A percentile compares a stretch with the other conserved stretches of the same genome.
Conservation (phyloP, 192 early-diverging fungal genomes). For the Podila verticillata region DNA sequence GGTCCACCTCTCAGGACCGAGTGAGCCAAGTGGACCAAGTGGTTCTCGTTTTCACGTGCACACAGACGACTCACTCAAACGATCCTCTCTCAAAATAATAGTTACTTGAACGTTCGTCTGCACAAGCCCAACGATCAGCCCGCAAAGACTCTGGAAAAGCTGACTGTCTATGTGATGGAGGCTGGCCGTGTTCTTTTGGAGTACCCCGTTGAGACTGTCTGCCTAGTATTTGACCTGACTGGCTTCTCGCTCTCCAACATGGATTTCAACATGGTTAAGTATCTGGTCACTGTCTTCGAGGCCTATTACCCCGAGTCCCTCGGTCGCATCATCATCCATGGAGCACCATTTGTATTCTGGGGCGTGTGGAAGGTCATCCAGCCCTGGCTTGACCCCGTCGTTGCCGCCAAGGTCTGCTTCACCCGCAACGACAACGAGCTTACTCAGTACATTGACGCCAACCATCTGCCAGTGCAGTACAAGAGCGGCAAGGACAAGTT, state of each 20-base stretch:
- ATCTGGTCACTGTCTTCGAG: constrained; percentile 77
- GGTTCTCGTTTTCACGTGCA: no score
- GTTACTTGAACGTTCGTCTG: constrained; percentile 54
- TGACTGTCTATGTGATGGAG: constrained; percentile 77
- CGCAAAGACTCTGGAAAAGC: constrained; percentile 66
- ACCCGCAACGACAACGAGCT: constrained; percentile 67
- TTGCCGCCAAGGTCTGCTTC: constrained; percentile 83
- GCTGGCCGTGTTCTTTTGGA: constrained; percentile 65
- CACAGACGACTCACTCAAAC: neutral
- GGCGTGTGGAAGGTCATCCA: constrained; percentile 85
- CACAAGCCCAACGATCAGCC: constrained; percentile 63
- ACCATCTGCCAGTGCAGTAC: constrained; percentile 64
- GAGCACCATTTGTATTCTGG: constrained; percentile 88
- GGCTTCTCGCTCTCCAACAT: constrained; percentile 80
- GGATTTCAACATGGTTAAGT: constrained; percentile 79
- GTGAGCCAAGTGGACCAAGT: no score
- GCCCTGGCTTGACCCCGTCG: constrained; percentile 89
- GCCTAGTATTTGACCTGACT: constrained; percentile 84
- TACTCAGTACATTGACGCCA: constrained; percentile 65
- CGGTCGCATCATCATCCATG: constrained; percentile 79
- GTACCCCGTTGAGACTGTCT: constrained; percentile 71
- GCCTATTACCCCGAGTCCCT: constrained; percentile 90
- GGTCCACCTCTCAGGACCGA: no score
- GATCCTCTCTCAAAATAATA: constrained; percentile 7
- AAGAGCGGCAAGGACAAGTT: constrained; percentile 64